Base-by-base conservation (phyloP, 164 flowering plant species). In the Kalanchoe fedtschenkoi region DNA sequence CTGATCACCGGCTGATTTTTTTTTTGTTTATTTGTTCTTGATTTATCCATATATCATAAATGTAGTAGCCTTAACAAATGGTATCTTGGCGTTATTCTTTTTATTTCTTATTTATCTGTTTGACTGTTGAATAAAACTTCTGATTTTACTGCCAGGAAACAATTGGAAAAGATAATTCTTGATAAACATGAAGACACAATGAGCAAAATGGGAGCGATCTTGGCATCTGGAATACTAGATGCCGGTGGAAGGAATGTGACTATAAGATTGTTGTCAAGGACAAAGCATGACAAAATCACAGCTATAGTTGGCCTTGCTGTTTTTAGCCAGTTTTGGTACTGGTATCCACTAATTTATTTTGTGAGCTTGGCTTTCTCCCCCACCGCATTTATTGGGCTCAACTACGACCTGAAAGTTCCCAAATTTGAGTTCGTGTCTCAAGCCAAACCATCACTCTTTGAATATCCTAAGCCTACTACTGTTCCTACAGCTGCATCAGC, bases 121-220 rank as follows among this genome's bases (percentile, higher is more conserved):
- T 37, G 13, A 13, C 42, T n/a, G n/a, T n/a, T n/a, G n/a, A n/a
- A 41, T 7, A 19, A 0, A 26, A 57, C 42, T 46, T 19, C 10
- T 19, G 34, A 26, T 11, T 43, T 5, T 61, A 61, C 9, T 22
- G 3, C 4, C 64, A 95, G 99, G 80, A 88, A 93, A 17, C 99
- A 95, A 67, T 57, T 95, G 72, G 97, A 91, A 73, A 95, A 95
- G 72, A 91, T 95, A 43, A 89, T 95, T 72, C 88, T 90, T 47
- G 99, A 95, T 71, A 95, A 95, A 78, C 99, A 95, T 70, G 97
- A 95, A 71, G 99, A 95, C 66, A 95, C 97, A 6, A 91, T 95
- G 97, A 95, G 99, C 81, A 95, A 95, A 81, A 95, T 95, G 99
- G 99, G 99, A 58, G 99, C 99, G 44, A 91, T 95, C 44, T 78